Base-by-base conservation (phyloP, 2,329 filamentous ascomycete genomes). In the Neophaeococcomyces mojaviensis region DNA sequence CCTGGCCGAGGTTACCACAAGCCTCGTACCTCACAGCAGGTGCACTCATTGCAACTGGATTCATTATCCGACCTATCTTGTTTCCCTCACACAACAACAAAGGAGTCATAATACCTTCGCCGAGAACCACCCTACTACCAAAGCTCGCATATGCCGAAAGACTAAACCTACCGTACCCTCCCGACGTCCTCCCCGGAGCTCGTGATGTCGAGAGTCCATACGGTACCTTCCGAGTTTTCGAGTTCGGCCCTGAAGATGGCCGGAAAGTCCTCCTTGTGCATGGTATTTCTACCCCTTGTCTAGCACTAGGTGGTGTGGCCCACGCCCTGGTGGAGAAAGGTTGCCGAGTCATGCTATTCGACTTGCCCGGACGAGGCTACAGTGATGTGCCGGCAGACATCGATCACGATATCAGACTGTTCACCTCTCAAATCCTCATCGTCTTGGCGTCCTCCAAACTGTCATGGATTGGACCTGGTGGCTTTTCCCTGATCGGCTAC, bases 321-420 rank as follows among this genome's bases (percentile, higher is more conserved):
- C 71, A 79, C 59, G 76, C 73, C 43, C 71, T 94, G 42, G 84
- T 77, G 1, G 66, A 68, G 5, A 72, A 70, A 46, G 84, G 86
- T 1, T 88, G 77, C 61, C 73, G 87, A 50, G 86, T 94, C 2
- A 82, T 94, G 76, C 67, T 90, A 1, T 88, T 90, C 59, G 81
- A 79, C 77, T 66, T 64, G 74, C 71, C 68, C 53, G 86, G 86
- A 18, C 74, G 88, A 55, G 88, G 88, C 7, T 92, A 86, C 60
- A 86, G 81, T 0, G 84, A 88, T 59, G 74, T 74, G 1, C 84
- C 85, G 0, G 57, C 64, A 3, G 76, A 82, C 53, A 68, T 86
- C 13, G 78, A 79, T 4, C 84, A 90, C 59, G 82, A 89, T 59
- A 74, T 78, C n/a, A 74, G 78, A 12, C 77, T 94, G 6, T 92